Base-by-base conservation (phyloP, 2,329 filamentous ascomycete genomes). In the Cladorrhinum sp. region DNA sequence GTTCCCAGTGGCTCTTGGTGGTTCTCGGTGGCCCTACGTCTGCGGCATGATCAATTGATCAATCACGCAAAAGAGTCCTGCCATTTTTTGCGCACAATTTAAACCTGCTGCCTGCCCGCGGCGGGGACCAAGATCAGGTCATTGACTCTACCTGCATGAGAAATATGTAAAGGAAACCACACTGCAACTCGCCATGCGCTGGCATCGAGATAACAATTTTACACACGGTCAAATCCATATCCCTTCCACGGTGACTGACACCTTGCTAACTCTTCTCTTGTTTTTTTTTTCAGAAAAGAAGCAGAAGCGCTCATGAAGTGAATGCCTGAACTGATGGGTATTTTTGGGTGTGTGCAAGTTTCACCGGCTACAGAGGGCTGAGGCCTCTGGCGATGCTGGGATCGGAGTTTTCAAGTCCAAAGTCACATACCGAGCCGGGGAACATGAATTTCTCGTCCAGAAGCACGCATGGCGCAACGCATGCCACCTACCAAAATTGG, bases 401-500 rank as follows among this genome's bases (percentile, higher is more conserved):
- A 55, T 55, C 53, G 53, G 53, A 55, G 53, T 55, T 55, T 55
- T 55, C 20, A 20, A 18, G 12, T 21, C 42, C n/a, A 46, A 18
- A 46, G 42, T 21, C 42, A 46, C 42, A 18, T 46, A 46, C 42
- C 42, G 42, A 46, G 7, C 42, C 42, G n/a, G 36, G 36, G 14
- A 14, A 14, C 3, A 42, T 16, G 10, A 12, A 42, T 42, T 42
- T 42, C 16, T 12, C 14, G 6, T 46, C 42, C 42, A 46, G n/a
- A 46, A 46, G n/a, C n/a, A 18, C 4, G 4, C 42, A 46, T 12
- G n/a, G 42, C n/a, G n/a, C 42, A 46, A n/a, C 9, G 26, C 26
- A 28, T 46, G 42, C 16, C 42, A 46, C 42, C 42, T 46, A 46
- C 42, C 42, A 46, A 20, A 46, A 18, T 16, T 20, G n/a, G 42